phyloP scores from a whole-genome alignment of 768 basidiomycete species.

The Phaeotremella fagi region DNA sequence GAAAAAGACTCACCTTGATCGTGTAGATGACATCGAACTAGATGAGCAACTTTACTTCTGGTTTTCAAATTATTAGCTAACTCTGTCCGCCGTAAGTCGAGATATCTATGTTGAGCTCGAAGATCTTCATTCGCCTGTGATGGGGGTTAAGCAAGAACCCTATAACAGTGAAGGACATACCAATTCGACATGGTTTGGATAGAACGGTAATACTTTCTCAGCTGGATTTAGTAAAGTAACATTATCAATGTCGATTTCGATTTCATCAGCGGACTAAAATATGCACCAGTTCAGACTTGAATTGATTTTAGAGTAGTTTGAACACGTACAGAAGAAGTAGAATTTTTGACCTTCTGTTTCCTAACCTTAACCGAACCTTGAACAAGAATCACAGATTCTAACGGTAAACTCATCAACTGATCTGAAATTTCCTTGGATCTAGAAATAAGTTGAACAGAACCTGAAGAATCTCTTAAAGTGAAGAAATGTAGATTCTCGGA shows the following conservation, averaged over 20 bases:
- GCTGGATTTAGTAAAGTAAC: constrained; percentile 79
- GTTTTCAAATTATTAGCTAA: constrained; percentile 74
- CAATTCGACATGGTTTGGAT: constrained; percentile 69
- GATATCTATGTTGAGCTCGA: constrained; percentile 75
- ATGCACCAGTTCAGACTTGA: constrained; percentile 37
- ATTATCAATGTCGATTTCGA: constrained; percentile 71
- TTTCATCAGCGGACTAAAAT: constrained; percentile 61
- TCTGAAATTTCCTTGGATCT: constrained; percentile 44
- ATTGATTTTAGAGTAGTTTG: not conserved
- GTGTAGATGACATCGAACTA: constrained; percentile 67
- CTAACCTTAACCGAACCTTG: constrained; percentile 64
- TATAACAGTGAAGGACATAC: constrained; percentile 52
- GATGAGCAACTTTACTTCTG: constrained; percentile 74
- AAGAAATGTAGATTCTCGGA: constrained; percentile 65
- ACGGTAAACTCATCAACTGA: constrained; percentile 60
- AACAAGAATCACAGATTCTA: constrained; percentile 73
- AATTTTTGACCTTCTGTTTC: constrained; percentile 33
- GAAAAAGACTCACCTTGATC: constrained; percentile 67
- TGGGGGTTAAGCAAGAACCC: not conserved
- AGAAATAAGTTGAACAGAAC: constrained; percentile 69
- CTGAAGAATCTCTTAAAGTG: constrained; percentile 72
- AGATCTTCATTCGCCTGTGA: constrained; percentile 76
- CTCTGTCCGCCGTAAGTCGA: constrained; percentile 74
- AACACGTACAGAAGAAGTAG: not conserved
- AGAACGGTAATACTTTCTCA: constrained; percentile 66